Percentiles rank a stretch among this genome's conserved stretches.
phyloP scores from a whole-genome alignment of 495 filamentous ascomycete genomes.

The Penicillium parvum region DNA sequence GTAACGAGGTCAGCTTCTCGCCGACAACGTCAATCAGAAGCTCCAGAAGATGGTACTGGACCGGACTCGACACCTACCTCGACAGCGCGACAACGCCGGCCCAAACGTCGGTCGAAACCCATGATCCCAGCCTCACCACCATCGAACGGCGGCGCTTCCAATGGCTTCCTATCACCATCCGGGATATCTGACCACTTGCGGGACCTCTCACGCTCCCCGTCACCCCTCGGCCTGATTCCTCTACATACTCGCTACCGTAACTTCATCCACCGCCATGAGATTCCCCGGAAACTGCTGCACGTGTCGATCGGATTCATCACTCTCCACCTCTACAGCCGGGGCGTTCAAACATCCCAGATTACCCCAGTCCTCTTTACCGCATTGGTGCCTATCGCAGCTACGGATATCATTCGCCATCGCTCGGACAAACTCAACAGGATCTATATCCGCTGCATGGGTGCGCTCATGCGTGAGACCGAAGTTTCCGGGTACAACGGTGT shows the following conservation, averaged over 20 bases:
- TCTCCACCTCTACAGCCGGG: constrained; percentile 72
- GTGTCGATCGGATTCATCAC: constrained; percentile 95
- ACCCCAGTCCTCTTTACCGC: constrained; percentile 78
- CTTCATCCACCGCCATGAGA: constrained; percentile 51
- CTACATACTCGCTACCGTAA: constrained; percentile 63
- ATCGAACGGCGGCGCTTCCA: constrained; percentile 42
- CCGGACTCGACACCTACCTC: constrained; percentile 10
- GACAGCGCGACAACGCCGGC: constrained; percentile 36
- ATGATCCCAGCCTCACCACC: constrained; percentile 41
- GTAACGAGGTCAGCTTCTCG: constrained; percentile 61
- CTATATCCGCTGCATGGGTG: constrained; percentile 79
- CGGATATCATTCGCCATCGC: constrained; percentile 77
- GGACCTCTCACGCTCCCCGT: constrained; percentile 80
- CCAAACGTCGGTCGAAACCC: constrained; percentile 37
- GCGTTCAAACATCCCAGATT: constrained; percentile 67
- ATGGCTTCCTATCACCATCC: constrained; percentile 69
- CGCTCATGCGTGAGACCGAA: constrained; percentile 95
- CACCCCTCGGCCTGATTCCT: constrained; percentile 89
- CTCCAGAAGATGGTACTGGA: constrained; percentile 33
- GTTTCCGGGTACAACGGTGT: constrained; percentile 91
- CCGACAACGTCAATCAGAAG: constrained; percentile 40
- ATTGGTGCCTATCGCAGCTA: constrained; percentile 81
- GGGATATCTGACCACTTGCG: constrained; percentile 56
- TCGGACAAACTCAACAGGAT: constrained; percentile 76
- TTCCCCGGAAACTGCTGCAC: constrained; percentile 50